These are phyloP conservation scores for Cryphonectria nitschkei DNA, from an alignment of 2,329 filamentous ascomycete species.

Conservation along the genomic window DNA sequence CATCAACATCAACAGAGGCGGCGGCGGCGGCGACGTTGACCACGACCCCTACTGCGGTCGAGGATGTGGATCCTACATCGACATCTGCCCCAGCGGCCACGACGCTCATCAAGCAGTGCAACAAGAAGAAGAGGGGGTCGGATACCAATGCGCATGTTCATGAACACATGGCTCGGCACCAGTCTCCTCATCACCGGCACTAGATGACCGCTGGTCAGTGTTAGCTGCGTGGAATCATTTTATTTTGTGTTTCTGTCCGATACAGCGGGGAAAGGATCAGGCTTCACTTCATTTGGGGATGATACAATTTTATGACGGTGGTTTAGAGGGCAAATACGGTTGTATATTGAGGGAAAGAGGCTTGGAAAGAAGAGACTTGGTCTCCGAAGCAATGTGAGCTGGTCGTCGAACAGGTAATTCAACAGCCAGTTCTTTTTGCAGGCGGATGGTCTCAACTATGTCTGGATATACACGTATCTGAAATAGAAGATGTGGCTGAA, in stretches of 20 bases:
- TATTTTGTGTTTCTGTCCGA: too few species aligned
- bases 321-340: neutral
- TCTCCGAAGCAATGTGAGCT: neutral
- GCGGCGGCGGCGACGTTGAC: neutral
- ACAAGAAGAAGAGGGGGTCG: constrained; percentile 5
- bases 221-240: too few species aligned
- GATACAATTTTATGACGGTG: neutral
- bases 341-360: neutral
- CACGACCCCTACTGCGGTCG: neutral
- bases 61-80: neutral
- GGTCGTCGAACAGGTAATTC: too few species aligned
- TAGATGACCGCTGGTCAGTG: neutral
- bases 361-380: neutral
- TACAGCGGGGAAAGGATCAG: neutral
- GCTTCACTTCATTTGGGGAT: neutral
- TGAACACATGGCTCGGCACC: constrained; percentile 7
- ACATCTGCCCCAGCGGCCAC: constrained; percentile 1
- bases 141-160: neutral
- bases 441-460: neutral
- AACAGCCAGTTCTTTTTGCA: neutral
- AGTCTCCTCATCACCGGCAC: constrained; percentile 1
- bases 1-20: neutral
- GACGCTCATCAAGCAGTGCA: constrained; percentile 12
- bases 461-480: neutral
- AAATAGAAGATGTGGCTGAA: neutral